Evolutionary conservation across 225 moss, liverwort and hornwort genomes (phyloP).

Genomic region (Polytrichum formosum): DNA sequence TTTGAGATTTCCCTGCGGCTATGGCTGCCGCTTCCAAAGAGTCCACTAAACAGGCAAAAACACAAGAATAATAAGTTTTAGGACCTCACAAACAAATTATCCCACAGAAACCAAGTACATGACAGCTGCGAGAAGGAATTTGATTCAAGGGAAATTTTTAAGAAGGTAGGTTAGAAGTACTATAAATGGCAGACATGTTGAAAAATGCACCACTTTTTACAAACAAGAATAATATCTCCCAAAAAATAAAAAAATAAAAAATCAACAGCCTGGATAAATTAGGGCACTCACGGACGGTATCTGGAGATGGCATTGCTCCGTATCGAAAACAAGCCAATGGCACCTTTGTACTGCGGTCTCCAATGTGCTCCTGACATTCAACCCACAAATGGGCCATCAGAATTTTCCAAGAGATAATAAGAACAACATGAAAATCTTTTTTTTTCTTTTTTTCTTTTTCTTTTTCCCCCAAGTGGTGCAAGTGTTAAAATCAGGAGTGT

Average conservation of each 20-base stretch:
- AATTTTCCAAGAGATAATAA: not conserved
- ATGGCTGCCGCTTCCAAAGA: conserved; percentile 47
- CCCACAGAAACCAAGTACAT: not conserved
- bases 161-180: not conserved
- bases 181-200: not conserved
- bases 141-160: no score
- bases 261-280: not conserved
- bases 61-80: not conserved
- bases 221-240: not conserved
- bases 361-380: conserved; percentile 29
- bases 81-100: not conserved
- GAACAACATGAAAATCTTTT: not conserved
- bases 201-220: not conserved
- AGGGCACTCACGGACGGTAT: conserved; percentile 32
- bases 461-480: not conserved
- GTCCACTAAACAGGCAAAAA: conserved; percentile 25
- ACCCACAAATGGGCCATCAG: not conserved
- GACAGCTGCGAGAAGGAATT: no score
- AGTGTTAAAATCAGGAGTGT: not conserved
- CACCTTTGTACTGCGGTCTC: conserved; percentile 14
- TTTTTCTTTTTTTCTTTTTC: not conserved
- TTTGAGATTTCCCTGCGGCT: conserved; percentile 34
- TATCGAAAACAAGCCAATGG: conserved; percentile 61
- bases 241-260: not conserved
- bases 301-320: conserved; percentile 55